Evolutionary conservation across 2,329 filamentous ascomycete species (phyloP), one percentile per base, ranked within the genome.

Genomic region (Aspergillus floridensis): DNA sequence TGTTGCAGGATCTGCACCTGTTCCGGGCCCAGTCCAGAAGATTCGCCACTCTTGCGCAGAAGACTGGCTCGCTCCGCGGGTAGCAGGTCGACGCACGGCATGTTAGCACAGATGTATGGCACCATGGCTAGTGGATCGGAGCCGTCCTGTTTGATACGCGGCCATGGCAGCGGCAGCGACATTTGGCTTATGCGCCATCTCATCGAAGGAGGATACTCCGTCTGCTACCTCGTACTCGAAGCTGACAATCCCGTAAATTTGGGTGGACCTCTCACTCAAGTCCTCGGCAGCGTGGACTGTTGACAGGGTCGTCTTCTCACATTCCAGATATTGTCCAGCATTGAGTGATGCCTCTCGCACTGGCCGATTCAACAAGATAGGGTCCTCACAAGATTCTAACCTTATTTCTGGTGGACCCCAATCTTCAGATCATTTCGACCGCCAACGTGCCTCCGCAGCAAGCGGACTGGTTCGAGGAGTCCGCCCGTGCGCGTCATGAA

Each of bases 351-450:
- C 69, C 81, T 2, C 85, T 87, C 71, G 62, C 72, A 14, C 76
- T 86, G 10, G 66, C 67, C 29, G 82, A 88, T 61, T 66, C 66
- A 0, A 80, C 78, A 0, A 80, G 78, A 58, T 80, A 82, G 0
- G 85, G 85, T 2, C 81, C 87, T 65, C 75, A 82, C 14, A 81
- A 83, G 63, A 81, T 87, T 57, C 72, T 88, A 0, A 82, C 81
- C 0, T 74, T 88, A 44, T 88, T 82, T 68, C 77, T 88, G 2
- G 80, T 88, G 7, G 85, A 88, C 63, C 85, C 85, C 0, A 66
- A 79, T 31, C 65, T 73, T 5, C 78, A 78, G 6, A 77, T 88
- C 52, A 75, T 84, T 10, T 85, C 75, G 2, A 82, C 80, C 0
- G 76, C 77, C 0, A 82, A 84, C 58, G 76, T 84, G 0, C 81